These are phyloP conservation scores for Neurospora sp. DNA, from an alignment of 495 filamentous ascomycete genomes.

Conservation along the genomic window DNA sequence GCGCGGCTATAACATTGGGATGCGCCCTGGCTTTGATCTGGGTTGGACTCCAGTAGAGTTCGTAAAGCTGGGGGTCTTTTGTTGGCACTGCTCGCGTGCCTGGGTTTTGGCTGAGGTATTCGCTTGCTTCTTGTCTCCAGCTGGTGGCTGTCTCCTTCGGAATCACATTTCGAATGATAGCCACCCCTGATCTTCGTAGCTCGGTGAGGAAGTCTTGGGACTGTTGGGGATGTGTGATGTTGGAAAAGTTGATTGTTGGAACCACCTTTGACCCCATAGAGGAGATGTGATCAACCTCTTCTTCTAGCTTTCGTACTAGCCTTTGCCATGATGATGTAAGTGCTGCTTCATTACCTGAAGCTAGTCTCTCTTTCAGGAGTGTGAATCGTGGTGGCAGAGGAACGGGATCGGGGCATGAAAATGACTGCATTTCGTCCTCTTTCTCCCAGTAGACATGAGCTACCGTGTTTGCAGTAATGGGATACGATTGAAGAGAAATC, in stretches of 20 bases:
- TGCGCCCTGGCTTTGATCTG: slow-evolving; percentile 68
- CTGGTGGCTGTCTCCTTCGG: slow-evolving; percentile 40
- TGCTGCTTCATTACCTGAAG: slow-evolving; percentile 45
- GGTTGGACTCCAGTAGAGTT: slow-evolving; percentile 74
- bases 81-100: slow-evolving; percentile 26
- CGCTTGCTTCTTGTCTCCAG: slow-evolving; percentile 41
- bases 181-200: slow-evolving; percentile 50
- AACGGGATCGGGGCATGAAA: slow-evolving; percentile 21
- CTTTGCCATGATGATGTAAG: slow-evolving; percentile 52
- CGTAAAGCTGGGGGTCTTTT: slow-evolving; percentile 54
- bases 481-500: slow-evolving; percentile 8
- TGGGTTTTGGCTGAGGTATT: slow-evolving; percentile 50
- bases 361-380: slow-evolving; percentile 54
- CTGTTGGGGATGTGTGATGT: slow-evolving; percentile 39
- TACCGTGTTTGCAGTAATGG: slow-evolving; percentile 3
- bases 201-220: slow-evolving; percentile 33
- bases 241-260: slow-evolving; percentile 51
- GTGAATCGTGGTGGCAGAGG: slow-evolving; percentile 63
- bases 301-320: slow-evolving; percentile 45
- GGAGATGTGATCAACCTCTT: slow-evolving; percentile 43
- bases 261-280: slow-evolving; percentile 34
- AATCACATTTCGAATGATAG: slow-evolving; percentile 52
- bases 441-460: not conserved
- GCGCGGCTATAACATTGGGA: slow-evolving; percentile 59
- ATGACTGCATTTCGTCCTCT: slow-evolving; percentile 9